phyloP scores from a whole-genome alignment of 1,139 yeast genomes.

The Blastobotrys buckinghamii region DNA sequence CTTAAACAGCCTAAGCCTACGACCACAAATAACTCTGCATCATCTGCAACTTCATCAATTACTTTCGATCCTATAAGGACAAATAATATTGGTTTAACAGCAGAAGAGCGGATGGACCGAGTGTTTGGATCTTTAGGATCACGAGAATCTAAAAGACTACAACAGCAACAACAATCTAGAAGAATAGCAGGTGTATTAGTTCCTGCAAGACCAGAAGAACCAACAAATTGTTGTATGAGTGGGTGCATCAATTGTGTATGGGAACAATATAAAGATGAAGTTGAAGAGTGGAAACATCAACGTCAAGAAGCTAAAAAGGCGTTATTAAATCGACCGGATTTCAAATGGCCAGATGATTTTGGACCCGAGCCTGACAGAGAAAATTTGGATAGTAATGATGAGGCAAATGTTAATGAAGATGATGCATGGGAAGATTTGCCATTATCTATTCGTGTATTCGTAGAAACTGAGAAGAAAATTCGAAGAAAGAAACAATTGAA shows the following conservation, averaged over 20 bases:
- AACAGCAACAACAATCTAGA: conserved; percentile 28
- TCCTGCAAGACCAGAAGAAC: conserved; percentile 77
- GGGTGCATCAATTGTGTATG: conserved; percentile 97
- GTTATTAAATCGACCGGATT: conserved; percentile 32
- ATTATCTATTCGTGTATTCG: conserved; percentile 70
- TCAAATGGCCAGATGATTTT: conserved; percentile 76
- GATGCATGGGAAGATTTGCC: conserved; percentile 69
- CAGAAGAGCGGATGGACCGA: conserved; percentile 16
- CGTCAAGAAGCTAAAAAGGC: conserved; percentile 57
- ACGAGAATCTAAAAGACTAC: conserved; percentile 30
- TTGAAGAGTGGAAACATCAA: conserved; percentile 68
- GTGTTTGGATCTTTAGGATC: conserved; percentile 38
- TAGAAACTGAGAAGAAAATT: conserved; percentile 64
- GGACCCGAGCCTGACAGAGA: conserved; percentile 54
- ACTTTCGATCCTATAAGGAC: conserved; percentile 24
- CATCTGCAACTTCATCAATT: background rate
- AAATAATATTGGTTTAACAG: conserved; percentile 8
- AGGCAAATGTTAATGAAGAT: conserved; percentile 26
- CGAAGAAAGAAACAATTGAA: background rate
- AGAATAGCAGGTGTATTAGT: conserved; percentile 65
- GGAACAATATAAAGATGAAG: conserved; percentile 85
- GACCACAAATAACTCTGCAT: background rate
- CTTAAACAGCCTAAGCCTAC: background rate
- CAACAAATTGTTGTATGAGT: conserved; percentile 96
- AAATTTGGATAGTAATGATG: background rate